A percentile compares a stretch with the other conserved stretches of the same genome.
phyloP scores from a whole-genome alignment of 148 eudicot genomes.

The Rhododendron henanense region DNA sequence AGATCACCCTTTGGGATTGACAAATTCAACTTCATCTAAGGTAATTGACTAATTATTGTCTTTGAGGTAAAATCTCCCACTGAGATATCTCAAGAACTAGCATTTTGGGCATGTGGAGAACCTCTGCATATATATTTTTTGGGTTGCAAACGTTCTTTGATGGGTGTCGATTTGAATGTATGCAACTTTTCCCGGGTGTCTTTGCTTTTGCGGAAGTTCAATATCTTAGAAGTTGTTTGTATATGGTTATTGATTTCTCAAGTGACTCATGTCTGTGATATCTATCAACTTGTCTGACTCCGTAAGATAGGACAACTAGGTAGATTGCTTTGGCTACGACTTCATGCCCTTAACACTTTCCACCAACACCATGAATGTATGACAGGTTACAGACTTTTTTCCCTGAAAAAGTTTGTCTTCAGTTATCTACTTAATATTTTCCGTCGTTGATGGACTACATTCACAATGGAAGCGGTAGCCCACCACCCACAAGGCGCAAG shows the following conservation, averaged over 20 bases:
- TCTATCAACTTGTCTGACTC: background rate
- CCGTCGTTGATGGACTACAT: background rate
- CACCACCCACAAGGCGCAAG: background rate
- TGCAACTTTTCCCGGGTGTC: background rate
- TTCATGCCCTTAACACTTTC: background rate
- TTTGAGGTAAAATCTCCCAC: conserved; percentile 6
- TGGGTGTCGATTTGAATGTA: background rate
- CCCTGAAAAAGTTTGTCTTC: background rate
- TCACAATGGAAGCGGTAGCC: background rate
- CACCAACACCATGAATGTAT: background rate
- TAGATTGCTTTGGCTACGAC: background rate
- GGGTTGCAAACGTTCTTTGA: background rate
- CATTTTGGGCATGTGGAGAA: background rate
- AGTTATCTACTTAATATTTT: background rate
- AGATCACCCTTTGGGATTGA: conserved; percentile 31
- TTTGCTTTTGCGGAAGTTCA: background rate
- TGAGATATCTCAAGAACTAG: background rate
- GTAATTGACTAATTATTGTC: conserved; percentile 33
- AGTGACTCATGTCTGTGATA: background rate
- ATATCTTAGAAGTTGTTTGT: background rate
- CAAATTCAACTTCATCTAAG: conserved; percentile 47
- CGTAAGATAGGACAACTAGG: background rate
- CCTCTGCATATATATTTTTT: background rate
- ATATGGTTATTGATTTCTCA: background rate
- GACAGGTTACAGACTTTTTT: background rate